phyloP scores from a whole-genome alignment of 2,329 filamentous ascomycete species.

The Lasiodiplodia sp. region DNA sequence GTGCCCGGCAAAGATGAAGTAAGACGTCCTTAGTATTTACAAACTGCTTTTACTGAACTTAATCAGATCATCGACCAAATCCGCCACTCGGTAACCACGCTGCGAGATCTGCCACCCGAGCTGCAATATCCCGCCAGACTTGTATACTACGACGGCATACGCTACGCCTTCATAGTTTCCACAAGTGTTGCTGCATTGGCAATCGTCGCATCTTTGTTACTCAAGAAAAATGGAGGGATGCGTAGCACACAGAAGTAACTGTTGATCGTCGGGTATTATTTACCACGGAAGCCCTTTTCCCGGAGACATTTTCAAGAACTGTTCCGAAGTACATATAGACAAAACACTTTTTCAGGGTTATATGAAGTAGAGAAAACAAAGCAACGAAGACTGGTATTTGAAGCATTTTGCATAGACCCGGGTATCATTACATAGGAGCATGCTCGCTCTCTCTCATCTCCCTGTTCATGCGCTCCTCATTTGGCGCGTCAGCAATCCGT shows the following conservation, averaged over 20 bases:
- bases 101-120: slow-evolving; percentile 63
- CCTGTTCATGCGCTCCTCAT: not conserved
- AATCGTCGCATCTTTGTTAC: slow-evolving; percentile 56
- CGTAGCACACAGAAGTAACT: not conserved
- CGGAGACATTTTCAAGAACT: no score
- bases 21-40: not conserved
- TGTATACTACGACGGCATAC: slow-evolving; percentile 67
- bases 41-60: slow-evolving; percentile 49
- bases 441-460: not conserved
- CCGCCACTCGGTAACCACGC: slow-evolving; percentile 65
- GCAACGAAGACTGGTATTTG: no score
- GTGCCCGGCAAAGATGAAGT: slow-evolving; percentile 63
- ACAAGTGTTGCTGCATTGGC: slow-evolving; percentile 61
- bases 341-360: no score
- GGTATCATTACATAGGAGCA: not conserved
- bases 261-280: not conserved
- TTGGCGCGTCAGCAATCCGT: not conserved
- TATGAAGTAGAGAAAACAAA: no score
- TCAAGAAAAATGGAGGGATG: not conserved
- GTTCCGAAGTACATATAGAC: no score
- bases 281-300: no score
- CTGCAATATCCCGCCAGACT: slow-evolving; percentile 63
- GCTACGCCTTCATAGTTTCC: slow-evolving; percentile 63
- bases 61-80: slow-evolving; percentile 67
- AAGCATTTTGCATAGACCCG: no score